These are phyloP conservation scores for Colletotrichum chrysophilum DNA, from an alignment of 2,329 filamentous ascomycete species.

Conservation along the genomic window DNA sequence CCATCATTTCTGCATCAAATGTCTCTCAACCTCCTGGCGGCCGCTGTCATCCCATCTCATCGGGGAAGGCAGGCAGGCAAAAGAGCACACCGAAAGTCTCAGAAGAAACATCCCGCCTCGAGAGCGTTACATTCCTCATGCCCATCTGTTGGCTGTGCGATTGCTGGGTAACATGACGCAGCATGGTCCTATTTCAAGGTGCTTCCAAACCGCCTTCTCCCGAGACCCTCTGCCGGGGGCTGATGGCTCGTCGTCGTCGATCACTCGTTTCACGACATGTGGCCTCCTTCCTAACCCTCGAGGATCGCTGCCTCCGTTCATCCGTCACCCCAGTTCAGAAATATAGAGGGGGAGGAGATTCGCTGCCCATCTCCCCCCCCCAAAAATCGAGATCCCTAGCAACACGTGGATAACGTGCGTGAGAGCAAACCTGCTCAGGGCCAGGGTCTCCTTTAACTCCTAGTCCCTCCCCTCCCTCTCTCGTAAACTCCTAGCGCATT, in stretches of 20 bases:
- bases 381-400: not conserved
- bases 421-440: not conserved
- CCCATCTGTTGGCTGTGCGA: not conserved
- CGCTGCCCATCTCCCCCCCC: not conserved
- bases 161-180: not conserved
- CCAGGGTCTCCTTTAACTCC: not conserved
- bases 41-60: not conserved
- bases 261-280: not conserved
- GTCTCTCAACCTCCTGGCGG: not conserved
- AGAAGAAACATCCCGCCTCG: not conserved
- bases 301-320: not conserved
- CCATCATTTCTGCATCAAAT: not conserved
- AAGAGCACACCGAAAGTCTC: not conserved
- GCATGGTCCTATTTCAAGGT: not conserved
- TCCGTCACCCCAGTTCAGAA: not conserved
- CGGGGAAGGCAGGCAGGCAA: not conserved
- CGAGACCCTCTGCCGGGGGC: not conserved
- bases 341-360: not conserved
- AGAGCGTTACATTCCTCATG: not conserved
- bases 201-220: not conserved
- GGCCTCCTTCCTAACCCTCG: not conserved
- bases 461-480: not conserved
- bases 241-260: not conserved
- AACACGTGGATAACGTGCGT: not conserved
- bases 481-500: not conserved